Conservation (phyloP, 2,329 filamentous ascomycete species). For the Microdochium trichocladiopsis region DNA sequence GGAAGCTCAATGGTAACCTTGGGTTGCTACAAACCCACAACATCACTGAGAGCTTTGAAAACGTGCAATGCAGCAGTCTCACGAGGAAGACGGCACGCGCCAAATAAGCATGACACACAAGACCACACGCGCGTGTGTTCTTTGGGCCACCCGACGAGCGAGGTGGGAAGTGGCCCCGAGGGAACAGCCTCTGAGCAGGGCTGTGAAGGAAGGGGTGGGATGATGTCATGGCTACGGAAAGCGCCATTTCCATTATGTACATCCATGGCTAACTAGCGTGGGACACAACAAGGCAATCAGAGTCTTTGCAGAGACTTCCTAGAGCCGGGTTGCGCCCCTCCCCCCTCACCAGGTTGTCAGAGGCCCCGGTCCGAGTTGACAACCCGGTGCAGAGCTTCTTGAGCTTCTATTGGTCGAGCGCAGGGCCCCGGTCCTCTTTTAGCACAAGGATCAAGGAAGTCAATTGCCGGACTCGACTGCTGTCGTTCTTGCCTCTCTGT, state of each 20-base stretch:
- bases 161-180: background rate
- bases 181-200: background rate
- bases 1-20: too few relatives aligned
- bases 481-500: too few relatives aligned
- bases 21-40: too few relatives aligned
- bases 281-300: background rate
- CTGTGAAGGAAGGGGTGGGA: background rate
- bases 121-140: too few relatives aligned
- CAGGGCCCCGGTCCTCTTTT: background rate
- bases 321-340: background rate
- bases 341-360: background rate
- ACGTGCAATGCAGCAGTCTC: too few relatives aligned
- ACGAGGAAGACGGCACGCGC: too few relatives aligned
- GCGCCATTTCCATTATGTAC: background rate
- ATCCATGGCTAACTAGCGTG: background rate
- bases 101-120: too few relatives aligned
- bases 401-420: slow-evolving; percentile 3
- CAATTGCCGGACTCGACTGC: background rate
- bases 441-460: background rate
- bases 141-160: too few relatives aligned
- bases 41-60: too few relatives aligned
- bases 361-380: background rate
- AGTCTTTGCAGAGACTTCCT: background rate
- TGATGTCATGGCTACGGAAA: background rate
- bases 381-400: slow-evolving; percentile 4